Percentiles rank a stretch among this genome's conserved stretches.
phyloP scores from a whole-genome alignment of 2,329 filamentous ascomycete species.

The Fusarium nelsonii region DNA sequence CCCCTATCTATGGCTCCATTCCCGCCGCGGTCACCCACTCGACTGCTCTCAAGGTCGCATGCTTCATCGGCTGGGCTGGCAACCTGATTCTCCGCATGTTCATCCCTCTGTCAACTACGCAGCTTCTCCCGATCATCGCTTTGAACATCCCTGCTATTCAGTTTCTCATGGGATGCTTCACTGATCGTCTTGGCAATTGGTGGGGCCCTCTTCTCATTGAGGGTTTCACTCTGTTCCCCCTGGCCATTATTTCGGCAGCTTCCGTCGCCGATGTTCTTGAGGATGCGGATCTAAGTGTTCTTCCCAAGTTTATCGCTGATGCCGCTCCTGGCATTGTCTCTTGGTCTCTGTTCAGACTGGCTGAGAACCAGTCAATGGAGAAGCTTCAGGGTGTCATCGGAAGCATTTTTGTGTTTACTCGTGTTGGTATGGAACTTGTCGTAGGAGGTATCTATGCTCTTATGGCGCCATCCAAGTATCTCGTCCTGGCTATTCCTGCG shows the following conservation, averaged over 20 bases:
- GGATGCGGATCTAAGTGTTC: conserved; percentile 65
- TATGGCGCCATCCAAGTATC: conserved; percentile 75
- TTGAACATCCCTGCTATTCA: conserved; percentile 81
- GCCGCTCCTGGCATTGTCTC: conserved; percentile 74
- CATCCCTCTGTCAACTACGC: conserved; percentile 62
- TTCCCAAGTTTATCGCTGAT: conserved; percentile 71
- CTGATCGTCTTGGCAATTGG: conserved; percentile 72
- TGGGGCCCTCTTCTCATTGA: conserved; percentile 84
- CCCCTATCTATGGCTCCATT: conserved; percentile 89
- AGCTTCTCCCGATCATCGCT: conserved; percentile 78
- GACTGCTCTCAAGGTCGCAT: conserved; percentile 72
- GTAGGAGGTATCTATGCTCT: conserved; percentile 74
- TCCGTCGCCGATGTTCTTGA: conserved; percentile 75
- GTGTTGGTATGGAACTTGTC: conserved; percentile 77
- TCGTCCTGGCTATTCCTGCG: conserved; percentile 77
- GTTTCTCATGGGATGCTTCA: conserved; percentile 76
- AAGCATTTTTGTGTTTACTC: conserved; percentile 72
- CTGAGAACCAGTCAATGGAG: conserved; percentile 57
- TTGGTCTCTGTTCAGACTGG: conserved; percentile 72
- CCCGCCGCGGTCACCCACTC: conserved; percentile 80
- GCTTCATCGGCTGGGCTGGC: conserved; percentile 78
- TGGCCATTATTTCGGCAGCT: conserved; percentile 73
- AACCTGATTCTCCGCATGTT: conserved; percentile 66
- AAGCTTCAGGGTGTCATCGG: conserved; percentile 68
- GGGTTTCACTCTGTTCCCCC: conserved; percentile 76